Evolutionary conservation across 306 rosid species (phyloP), one percentile per base, ranked within the genome.

Genomic region (Arachis stenosperma): DNA sequence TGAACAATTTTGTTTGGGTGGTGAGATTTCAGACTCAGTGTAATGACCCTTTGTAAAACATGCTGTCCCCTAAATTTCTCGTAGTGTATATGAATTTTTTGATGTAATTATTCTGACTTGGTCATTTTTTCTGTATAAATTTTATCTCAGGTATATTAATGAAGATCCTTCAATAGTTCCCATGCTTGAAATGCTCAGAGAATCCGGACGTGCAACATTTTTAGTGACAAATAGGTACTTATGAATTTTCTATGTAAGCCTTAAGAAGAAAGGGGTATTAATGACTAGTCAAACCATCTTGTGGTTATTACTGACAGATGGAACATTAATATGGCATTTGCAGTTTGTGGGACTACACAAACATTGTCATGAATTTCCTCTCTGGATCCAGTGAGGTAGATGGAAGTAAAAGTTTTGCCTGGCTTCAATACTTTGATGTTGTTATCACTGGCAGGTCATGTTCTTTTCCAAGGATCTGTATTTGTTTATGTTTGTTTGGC

Each of bases 301-400:
- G 30, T 65, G 60, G 33, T 58, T 72, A 17, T 48, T 72, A 56
- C 51, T 54, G 68, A 74, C 40, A 56, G 59, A 68, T 73, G 8
- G 67, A 77, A 62, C 69, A 79, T 33, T 33, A 33, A 17, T 33
- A 9, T 68, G 66, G 33, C 73, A 55, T 75, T 74, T 81, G 83
- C 95, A 94, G 99, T 84, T 91, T 94, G 76, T 94, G 99, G 99
- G 99, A 94, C 90, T 94, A 94, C 40, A 87, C 99, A 30, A 88
- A 91, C 79, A 84, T 87, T 54, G 99, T 90, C 84, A 91, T 94
- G 99, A 91, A 91, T 80, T 94, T 87, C 81, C 97, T 94, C 50
- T 88, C 93, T 57, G 84, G 84, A 54, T 75, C 90, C 73, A 84
- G 84, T 39, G 57, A 69, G 59, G 54, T 46, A 40, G 86, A 70